A percentile compares a stretch with the other conserved stretches of the same genome.
Conservation (phyloP, 371 early-diverging fungal genomes). For the Rhizomucor pusillus region DNA sequence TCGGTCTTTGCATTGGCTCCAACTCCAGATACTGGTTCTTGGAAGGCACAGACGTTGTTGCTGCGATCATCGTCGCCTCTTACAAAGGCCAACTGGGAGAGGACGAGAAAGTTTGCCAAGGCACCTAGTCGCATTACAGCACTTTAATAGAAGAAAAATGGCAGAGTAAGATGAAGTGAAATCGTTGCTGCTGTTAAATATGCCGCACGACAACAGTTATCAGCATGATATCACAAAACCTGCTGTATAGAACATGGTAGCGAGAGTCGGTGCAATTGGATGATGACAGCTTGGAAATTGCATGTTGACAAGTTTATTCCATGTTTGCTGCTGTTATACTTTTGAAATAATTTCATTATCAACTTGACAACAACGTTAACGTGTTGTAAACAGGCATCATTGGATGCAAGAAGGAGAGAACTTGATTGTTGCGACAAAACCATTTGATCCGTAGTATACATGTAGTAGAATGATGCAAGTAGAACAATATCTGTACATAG, state of each 20-base stretch:
- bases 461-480: too few species aligned
- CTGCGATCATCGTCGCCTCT: background rate
- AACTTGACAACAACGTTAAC: too few species aligned
- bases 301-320: too few species aligned
- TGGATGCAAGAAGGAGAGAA: too few species aligned
- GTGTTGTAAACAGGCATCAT: too few species aligned
- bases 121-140: background rate
- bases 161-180: background rate
- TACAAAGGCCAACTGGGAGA: background rate
- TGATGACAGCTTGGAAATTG: too few species aligned
- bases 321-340: too few species aligned
- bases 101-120: background rate
- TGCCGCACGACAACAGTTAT: background rate
- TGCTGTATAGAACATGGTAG: background rate
- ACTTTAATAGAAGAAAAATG: background rate
- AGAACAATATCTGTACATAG: too few species aligned
- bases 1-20: slow-evolving; percentile 8
- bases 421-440: too few species aligned
- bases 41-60: background rate
- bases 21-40: background rate
- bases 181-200: background rate
- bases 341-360: too few species aligned
- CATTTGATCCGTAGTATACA: too few species aligned
- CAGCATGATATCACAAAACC: background rate
- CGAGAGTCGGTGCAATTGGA: background rate